phyloP scores from a whole-genome alignment of 2,329 filamentous ascomycete species.

The Camillea tinctor region DNA sequence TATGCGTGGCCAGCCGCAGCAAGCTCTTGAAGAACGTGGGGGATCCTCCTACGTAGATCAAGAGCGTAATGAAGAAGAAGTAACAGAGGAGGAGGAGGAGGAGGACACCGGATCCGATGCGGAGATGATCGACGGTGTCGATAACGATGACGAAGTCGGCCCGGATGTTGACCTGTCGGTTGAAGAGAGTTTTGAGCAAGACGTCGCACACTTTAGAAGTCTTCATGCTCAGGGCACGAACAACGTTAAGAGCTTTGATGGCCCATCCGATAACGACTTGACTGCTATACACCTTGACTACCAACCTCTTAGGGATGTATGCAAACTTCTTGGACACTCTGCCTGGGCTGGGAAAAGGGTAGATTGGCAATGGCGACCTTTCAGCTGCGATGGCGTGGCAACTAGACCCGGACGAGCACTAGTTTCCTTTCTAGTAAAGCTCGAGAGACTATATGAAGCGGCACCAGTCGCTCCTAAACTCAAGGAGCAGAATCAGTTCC shows the following conservation, averaged over 20 bases:
- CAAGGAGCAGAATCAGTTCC: slow-evolving; percentile 26
- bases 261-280: slow-evolving; percentile 19
- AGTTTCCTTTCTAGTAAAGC: slow-evolving; percentile 19
- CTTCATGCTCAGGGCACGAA: slow-evolving; percentile 7
- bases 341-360: slow-evolving; percentile 22
- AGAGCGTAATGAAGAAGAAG: neutral
- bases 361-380: slow-evolving; percentile 19
- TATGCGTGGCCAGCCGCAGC: neutral
- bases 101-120: neutral
- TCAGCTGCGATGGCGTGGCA: slow-evolving; percentile 11
- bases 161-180: slow-evolving; percentile 10
- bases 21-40: neutral
- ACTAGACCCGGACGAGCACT: slow-evolving; percentile 20
- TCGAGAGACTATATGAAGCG: slow-evolving; percentile 23
- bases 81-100: neutral
- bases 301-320: slow-evolving; percentile 13
- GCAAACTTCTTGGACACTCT: slow-evolving; percentile 16
- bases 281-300: slow-evolving; percentile 18
- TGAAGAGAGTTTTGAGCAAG: slow-evolving; percentile 23
- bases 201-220: slow-evolving; percentile 21
- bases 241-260: slow-evolving; percentile 16
- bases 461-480: slow-evolving; percentile 20
- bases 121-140: slow-evolving; percentile 11
- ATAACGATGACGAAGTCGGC: slow-evolving; percentile 11
- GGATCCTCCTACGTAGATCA: neutral